Conservation (phyloP, 805 yeast genomes). For the Candida peoriensis region DNA sequence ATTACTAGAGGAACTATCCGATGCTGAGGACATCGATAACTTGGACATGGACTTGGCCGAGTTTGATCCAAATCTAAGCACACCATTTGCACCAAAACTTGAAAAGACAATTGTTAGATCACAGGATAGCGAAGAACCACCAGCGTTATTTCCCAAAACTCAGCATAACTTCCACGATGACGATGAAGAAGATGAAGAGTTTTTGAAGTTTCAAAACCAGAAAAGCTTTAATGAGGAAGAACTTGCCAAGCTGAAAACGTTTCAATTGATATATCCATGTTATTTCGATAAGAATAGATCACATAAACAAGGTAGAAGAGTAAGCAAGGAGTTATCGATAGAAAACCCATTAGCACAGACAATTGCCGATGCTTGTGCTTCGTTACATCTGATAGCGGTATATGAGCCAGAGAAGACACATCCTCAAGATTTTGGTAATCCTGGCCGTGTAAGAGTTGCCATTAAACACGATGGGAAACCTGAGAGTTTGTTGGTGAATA, state of each 20-base stretch:
- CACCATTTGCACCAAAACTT: constrained; percentile 69
- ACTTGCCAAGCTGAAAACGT: constrained; percentile 54
- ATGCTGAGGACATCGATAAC: constrained; percentile 83
- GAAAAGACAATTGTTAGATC: constrained; percentile 58
- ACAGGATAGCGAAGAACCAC: constrained; percentile 42
- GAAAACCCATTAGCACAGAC: constrained; percentile 84
- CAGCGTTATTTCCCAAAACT: constrained; percentile 23
- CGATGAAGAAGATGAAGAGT: constrained; percentile 1
- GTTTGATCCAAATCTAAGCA: constrained; percentile 65
- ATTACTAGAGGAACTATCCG: constrained; percentile 63
- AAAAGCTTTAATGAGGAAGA: constrained; percentile 45
- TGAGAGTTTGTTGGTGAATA: constrained; percentile 31
- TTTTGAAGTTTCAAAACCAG: constrained; percentile 6
- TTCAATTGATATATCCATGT: constrained; percentile 84
- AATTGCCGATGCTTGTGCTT: constrained; percentile 63
- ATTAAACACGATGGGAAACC: constrained; percentile 48
- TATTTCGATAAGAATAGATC: constrained; percentile 81
- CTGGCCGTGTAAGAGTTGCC: constrained; percentile 87
- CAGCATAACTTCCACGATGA: constrained; percentile 4
- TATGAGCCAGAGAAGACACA: constrained; percentile 82
- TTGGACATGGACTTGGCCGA: constrained; percentile 93
- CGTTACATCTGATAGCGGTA: constrained; percentile 32
- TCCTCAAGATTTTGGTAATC: constrained; percentile 96
- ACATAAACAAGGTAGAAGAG: constrained; percentile 80
- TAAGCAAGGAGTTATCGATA: constrained; percentile 61